Evolutionary conservation across 306 rosid genomes (phyloP).

Genomic region (Hippophae gyantsensis): DNA sequence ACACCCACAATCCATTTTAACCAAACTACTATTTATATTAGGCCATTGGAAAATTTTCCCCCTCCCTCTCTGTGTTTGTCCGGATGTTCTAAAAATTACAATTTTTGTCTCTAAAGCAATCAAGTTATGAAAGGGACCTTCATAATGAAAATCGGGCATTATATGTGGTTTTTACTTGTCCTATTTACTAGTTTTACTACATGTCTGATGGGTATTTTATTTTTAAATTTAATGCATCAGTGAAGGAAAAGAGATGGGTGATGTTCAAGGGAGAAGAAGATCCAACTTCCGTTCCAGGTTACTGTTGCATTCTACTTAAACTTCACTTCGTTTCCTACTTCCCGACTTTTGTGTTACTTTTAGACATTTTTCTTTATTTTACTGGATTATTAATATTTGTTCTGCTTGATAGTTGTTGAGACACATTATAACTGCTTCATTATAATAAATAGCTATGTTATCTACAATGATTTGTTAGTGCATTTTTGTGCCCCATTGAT

Average conservation of each 20-base stretch:
- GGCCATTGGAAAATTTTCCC: too few relatives aligned
- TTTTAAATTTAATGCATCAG: slow-evolving; percentile 29
- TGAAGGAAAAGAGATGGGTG: slow-evolving; percentile 98
- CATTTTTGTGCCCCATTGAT: slow-evolving; percentile 17
- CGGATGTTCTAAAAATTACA: too few relatives aligned
- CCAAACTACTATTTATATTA: too few relatives aligned
- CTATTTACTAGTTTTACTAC: background rate
- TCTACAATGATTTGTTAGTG: background rate
- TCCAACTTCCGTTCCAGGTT: slow-evolving; percentile 88
- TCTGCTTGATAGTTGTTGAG: background rate
- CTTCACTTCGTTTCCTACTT: slow-evolving; percentile 13
- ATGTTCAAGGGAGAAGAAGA: slow-evolving; percentile 85
- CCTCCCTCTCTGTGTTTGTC: too few relatives aligned
- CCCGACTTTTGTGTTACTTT: slow-evolving; percentile 5
- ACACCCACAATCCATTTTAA: too few relatives aligned
- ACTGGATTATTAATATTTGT: background rate
- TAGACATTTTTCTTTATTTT: background rate
- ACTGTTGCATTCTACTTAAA: slow-evolving; percentile 8
- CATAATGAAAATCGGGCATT: too few relatives aligned
- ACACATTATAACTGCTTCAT: background rate
- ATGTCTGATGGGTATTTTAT: background rate
- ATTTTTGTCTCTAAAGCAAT: too few relatives aligned
- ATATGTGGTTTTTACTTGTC: background rate
- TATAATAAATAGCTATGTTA: background rate
- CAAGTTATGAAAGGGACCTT: too few relatives aligned